phyloP scores from a whole-genome alignment of 352 stramenopile genomes.

The Phytophthora quininea region DNA sequence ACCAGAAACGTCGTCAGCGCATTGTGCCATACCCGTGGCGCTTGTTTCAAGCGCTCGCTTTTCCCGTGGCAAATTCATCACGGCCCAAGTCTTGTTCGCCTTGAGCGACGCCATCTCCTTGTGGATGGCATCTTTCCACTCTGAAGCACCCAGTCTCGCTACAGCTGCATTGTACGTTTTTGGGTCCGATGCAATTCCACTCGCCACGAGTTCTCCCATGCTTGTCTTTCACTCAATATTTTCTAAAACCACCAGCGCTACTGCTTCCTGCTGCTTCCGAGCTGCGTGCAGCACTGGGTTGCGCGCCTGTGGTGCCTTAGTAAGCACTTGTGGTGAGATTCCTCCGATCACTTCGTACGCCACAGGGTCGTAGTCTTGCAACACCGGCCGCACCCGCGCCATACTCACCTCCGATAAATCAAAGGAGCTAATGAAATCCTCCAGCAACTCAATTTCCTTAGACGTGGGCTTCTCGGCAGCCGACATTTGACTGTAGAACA shows the following conservation, averaged over 20 bases:
- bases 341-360: conserved; percentile 2
- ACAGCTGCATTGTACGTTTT: conserved; percentile 26
- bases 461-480: not conserved
- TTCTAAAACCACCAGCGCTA: too few relatives aligned
- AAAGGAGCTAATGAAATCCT: conserved; percentile 12
- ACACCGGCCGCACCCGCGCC: not conserved
- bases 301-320: too few relatives aligned
- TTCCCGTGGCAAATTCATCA: conserved; percentile 8
- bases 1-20: not conserved
- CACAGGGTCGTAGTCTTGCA: not conserved
- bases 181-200: too few relatives aligned
- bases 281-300: too few relatives aligned
- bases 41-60: conserved; percentile 13
- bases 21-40: conserved; percentile 6
- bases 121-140: conserved; percentile 17
- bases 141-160: conserved; percentile 14
- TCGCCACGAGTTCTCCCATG: too few relatives aligned
- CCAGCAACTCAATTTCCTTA: not conserved
- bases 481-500: not conserved
- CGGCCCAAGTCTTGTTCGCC: conserved; percentile 19
- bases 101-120: conserved; percentile 15
- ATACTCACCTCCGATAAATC: conserved; percentile 10
- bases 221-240: too few relatives aligned
- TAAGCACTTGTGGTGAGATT: too few relatives aligned
- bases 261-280: too few relatives aligned